Percentiles rank a stretch among this genome's conserved stretches.
Conservation (phyloP, 257 asterid species). For the Cinchona pubescens region DNA sequence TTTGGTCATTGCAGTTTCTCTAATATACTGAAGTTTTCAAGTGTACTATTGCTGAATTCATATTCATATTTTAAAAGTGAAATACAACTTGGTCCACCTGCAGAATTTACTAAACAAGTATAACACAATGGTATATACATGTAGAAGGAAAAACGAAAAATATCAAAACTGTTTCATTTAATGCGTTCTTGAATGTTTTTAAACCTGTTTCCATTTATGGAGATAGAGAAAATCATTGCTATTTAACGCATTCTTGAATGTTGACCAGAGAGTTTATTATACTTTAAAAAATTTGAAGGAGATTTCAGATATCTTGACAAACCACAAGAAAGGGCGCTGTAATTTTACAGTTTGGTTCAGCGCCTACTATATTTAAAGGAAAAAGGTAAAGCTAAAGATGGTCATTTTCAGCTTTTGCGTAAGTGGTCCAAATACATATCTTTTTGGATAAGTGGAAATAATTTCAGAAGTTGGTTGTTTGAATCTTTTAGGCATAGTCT, state of each 20-base stretch:
- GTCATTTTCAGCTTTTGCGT: slow-evolving; percentile 1
- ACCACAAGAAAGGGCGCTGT: not conserved
- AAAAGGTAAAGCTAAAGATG: not conserved
- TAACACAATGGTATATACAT: not conserved
- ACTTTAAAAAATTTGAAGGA: no score
- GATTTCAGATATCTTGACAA: not conserved
- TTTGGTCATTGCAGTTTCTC: not conserved
- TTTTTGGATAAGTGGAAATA: not conserved
- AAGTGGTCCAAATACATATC: not conserved
- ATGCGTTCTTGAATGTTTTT: not conserved
- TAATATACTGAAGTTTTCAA: not conserved
- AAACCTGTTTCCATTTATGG: not conserved
- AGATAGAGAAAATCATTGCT: not conserved
- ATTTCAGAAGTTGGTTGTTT: not conserved
- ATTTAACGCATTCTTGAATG: not conserved
- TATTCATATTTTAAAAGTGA: not conserved
- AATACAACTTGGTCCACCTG: no score
- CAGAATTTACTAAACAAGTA: not conserved
- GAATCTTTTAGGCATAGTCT: not conserved
- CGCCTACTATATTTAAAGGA: not conserved
- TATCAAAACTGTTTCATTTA: not conserved
- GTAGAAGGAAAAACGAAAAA: not conserved
- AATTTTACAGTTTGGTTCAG: not conserved
- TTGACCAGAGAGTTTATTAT: not conserved
- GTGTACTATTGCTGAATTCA: not conserved